Evolutionary conservation across 2,329 filamentous ascomycete species (phyloP), one percentile per base, ranked within the genome.

Genomic region (Lithohypha guttulata): DNA sequence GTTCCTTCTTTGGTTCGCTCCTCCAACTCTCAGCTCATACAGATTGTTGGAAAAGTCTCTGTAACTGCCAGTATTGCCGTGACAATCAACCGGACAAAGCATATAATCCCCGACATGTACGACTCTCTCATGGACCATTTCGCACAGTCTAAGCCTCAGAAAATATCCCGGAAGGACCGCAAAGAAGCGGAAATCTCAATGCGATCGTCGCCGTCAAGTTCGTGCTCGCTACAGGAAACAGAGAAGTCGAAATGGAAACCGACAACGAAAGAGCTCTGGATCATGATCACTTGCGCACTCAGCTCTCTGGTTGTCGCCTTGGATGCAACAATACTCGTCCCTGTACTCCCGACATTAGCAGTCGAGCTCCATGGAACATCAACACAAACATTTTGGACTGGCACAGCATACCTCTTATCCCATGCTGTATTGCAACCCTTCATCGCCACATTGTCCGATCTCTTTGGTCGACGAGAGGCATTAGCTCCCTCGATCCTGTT

Each of bases 331-430:
- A 62, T 70, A 21, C 51, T 70, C 28, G 64, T 67, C 5, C 57
- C 66, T 6, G 55, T 63, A 1, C 46, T 70, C 25, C 62, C 68
- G 10, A 58, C 60, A 63, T 52, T 73, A 41, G 64, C 67, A 15
- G 42, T 55, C 7, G 61, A 64, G n/a, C 59, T 73, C 6, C 45
- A 61, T 11, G 69, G 69, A 26, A 65, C 59, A 2, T 65, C 66
- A 4, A 60, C 70, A 10, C 61, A 79, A 53, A 69, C 74, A 0
- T 79, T 80, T 53, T 80, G 75, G 76, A 66, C 71, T 11, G 76
- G 75, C 2, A 78, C 75, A 6, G 70, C 70, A 18, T 79, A 76
- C 51, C 60, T 80, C 11, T 60, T 80, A 3, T 66, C 72, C 4
- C 70, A 66, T 36, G 70, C 51, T 10, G 59, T 63, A 20, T 60